Base-by-base conservation (phyloP, 768 basidiomycete genomes). In the Boletus bicolor region DNA sequence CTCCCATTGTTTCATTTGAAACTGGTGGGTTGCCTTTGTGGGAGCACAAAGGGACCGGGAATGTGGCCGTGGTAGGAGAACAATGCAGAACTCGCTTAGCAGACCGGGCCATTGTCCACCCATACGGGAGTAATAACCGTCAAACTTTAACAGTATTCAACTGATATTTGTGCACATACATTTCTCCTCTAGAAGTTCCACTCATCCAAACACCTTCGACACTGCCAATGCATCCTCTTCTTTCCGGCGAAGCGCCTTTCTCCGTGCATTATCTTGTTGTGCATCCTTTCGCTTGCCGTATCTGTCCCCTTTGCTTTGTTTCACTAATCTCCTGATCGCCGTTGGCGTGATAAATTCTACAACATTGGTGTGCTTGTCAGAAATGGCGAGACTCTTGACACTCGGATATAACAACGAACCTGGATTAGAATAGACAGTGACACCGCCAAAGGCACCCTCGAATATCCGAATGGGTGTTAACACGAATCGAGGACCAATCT, bases 401-500 rank as follows among this genome's bases (percentile, higher is more conserved):
- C 49, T 7, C 35, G 41, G 21, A 24, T 36, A 26, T 15, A 34
- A 46, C 41, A 41, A 72, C 82, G 58, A 64, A 93, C 93, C 93
- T 69, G 92, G 89, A 75, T 99, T 99, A 28, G 93, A 93, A 71
- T 87, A 99, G 24, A 99, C 87, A 2, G 93, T 96, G 12, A 91
- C 91, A 21, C 97, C 97, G 56, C 85, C 82, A 75, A 99, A 98
- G 3, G 94, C 93, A 10, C 97, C 97, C 72, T 99, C 97, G 68
- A 99, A 99, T 56, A 99, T 95, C 52, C 93, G 86, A 64, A 99
- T 98, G 10, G 97, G 97, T 36, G 93, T 96, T 49, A 99, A 78
- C 46, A 98, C 97, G 71, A 98, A 97, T 44, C 97, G 85, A 11
- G 97, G 97, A 12, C 97, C 97, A 60, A 99, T 98, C 75, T 98